Conservation (phyloP, 164 flowering plant genomes). For the Sextonia rubra region DNA sequence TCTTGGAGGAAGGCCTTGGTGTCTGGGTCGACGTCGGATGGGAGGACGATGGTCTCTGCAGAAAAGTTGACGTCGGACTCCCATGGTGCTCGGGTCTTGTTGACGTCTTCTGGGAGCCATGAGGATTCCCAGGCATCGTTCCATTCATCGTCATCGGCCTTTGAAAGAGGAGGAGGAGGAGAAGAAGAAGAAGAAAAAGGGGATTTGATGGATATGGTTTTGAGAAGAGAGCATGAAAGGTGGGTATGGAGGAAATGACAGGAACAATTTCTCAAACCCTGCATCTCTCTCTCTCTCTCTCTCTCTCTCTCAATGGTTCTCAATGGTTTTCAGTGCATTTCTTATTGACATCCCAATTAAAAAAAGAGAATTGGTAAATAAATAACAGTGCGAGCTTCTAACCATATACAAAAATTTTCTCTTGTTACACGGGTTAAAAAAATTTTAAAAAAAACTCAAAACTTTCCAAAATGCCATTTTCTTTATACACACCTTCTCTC, state of each 20-base stretch:
- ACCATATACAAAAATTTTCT: no score
- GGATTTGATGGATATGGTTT: conserved; percentile 13
- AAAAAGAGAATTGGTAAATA: no score
- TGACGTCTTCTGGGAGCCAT: conserved; percentile 83
- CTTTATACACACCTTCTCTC: no score
- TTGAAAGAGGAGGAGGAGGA: background rate
- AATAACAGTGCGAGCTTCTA: no score
- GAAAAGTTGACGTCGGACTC: conserved; percentile 70
- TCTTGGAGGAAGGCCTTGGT: conserved; percentile 91
- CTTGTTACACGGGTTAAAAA: no score
- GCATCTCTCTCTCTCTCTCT: conserved; percentile 10
- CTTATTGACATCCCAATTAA: no score
- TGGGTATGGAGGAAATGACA: background rate
- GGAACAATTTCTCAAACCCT: conserved; percentile 1
- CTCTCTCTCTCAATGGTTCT: background rate
- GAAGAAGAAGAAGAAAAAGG: background rate
- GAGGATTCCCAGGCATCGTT: conserved; percentile 95
- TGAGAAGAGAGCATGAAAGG: conserved; percentile 2
- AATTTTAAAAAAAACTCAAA: no score
- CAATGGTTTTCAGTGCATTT: no score
- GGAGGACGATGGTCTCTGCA: conserved; percentile 12
- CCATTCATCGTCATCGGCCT: conserved; percentile 64
- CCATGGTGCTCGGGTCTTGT: conserved; percentile 73
- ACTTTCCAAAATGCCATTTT: no score
- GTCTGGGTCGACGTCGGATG: conserved; percentile 52